These are phyloP conservation scores for Cladosporium halotolerans DNA, from an alignment of 2,329 filamentous ascomycete species.

Conservation along the genomic window DNA sequence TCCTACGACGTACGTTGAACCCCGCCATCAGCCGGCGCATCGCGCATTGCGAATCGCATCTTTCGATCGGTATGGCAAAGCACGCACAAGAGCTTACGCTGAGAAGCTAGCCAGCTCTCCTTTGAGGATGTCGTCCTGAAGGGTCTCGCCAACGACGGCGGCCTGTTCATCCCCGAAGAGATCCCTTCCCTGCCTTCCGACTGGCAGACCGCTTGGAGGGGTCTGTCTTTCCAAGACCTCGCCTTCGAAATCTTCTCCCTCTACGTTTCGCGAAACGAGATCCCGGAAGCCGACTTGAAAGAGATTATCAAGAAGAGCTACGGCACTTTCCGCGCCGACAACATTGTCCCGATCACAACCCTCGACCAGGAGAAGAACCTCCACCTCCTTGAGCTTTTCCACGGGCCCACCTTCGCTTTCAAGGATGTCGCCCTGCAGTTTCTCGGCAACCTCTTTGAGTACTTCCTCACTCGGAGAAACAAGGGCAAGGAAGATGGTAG, in stretches of 20 bases:
- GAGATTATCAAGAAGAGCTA: conserved; percentile 81
- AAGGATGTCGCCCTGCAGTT: conserved; percentile 94
- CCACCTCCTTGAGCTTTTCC: conserved; percentile 88
- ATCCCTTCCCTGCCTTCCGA: conserved; percentile 60
- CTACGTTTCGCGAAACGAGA: conserved; percentile 79
- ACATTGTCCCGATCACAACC: conserved; percentile 74
- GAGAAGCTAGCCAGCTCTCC: conserved; percentile 55
- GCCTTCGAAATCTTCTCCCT: conserved; percentile 80
- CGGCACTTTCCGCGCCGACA: conserved; percentile 73
- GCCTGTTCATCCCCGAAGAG: conserved; percentile 81
- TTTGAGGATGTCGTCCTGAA: conserved; percentile 90
- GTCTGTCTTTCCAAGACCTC: conserved; percentile 72
- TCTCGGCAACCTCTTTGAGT: conserved; percentile 91
- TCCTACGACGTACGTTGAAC: conserved; percentile 51
- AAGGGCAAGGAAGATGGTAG: conserved; percentile 56
- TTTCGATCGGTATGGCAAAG: not conserved
- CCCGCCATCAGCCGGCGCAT: not conserved
- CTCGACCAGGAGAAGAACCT: conserved; percentile 66
- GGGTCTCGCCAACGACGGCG: conserved; percentile 78
- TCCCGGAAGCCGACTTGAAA: conserved; percentile 72
- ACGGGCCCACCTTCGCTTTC: conserved; percentile 91
- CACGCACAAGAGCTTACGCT: conserved; percentile 25
- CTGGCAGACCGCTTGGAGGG: conserved; percentile 66
- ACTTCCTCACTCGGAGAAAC: conserved; percentile 72
- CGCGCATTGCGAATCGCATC: not conserved